Base-by-base conservation (phyloP, 164 flowering plant genomes). In the Tetrastigma voinierianum region DNA sequence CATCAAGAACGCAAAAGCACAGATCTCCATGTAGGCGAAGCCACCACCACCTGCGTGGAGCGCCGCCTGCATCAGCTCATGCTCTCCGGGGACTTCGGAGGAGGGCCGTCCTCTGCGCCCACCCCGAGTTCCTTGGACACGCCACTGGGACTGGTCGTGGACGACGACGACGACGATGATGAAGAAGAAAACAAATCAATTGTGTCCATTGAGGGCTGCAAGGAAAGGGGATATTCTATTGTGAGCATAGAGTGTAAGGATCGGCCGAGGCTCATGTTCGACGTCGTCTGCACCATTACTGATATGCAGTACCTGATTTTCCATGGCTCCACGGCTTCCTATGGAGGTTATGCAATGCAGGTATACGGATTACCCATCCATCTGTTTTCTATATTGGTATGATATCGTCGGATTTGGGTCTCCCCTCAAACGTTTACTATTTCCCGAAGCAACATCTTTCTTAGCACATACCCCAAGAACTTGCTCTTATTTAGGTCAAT, bases 31-130 rank as follows among this genome's bases (percentile, higher is more conserved):
- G 76, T 67, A 44, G 74, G 67, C 10, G 77, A 76, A 14, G 66
- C 55, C 17, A 73, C 65, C 40, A 71, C 52, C 20, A 81, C 86
- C 4, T 67, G 76, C 47, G 82, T 76, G 10, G 97, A 89, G 23
- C 76, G 91, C 9, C 60, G 93, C 65, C 40, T 91, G 71, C 97
- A 91, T 70, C 97, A 86, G 75, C 82, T 91, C 19, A 83, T 91
- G 93, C 64, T 79, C 20, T 78, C 89, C 0, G 61, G 81, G 44
- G 93, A 91, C 57, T 87, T 76, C 25, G 84, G 83, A 2, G 67
- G 69, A n/a, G n/a, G n/a, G n/a, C n/a, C n/a, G 20, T 83, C 85
- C 1, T 25, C 51, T 5, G 51, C 61, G 52, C 46, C 73, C 10
- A 18, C 60, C 1, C 54, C 57, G 1, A 57, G 75, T 52, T 51